Conservation (phyloP, 73 alveolate genomes). For the Diophrys sp. region DNA sequence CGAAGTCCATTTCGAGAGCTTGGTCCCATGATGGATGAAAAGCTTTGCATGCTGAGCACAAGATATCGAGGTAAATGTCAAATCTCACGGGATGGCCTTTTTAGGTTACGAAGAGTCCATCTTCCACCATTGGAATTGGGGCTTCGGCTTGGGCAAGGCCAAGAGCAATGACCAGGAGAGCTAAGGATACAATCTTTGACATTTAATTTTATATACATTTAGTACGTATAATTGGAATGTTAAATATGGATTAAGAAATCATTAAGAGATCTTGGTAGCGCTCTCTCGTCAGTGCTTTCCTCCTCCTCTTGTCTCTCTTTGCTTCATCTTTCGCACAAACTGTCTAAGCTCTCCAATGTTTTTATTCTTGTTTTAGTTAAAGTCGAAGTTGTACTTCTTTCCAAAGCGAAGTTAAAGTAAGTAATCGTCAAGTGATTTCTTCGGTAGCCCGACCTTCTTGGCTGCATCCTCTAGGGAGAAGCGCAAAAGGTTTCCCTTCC, state of each 20-base stretch:
- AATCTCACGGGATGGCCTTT: background rate
- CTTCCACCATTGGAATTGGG: background rate
- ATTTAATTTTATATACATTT: too few relatives aligned
- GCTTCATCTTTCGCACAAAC: slow-evolving; percentile 83
- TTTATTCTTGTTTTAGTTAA: slow-evolving; percentile 94
- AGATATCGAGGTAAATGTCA: background rate
- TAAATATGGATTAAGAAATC: too few relatives aligned
- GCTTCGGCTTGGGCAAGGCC: background rate
- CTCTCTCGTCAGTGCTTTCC: too few relatives aligned
- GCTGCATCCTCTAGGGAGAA: slow-evolving; percentile 91
- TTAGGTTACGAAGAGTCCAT: background rate
- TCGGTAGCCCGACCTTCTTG: slow-evolving; percentile 79
- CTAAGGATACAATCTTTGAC: too few relatives aligned
- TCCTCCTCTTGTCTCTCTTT: too few relatives aligned
- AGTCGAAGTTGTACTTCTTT: slow-evolving; percentile 90
- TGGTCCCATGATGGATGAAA: background rate
- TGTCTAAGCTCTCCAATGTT: slow-evolving; percentile 94
- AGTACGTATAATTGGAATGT: too few relatives aligned
- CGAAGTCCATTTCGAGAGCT: background rate
- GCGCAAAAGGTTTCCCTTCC: slow-evolving; percentile 8
- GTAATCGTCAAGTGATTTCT: slow-evolving; percentile 94
- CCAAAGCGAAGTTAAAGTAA: slow-evolving; percentile 76
- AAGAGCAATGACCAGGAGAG: background rate
- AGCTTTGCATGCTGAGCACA: background rate
- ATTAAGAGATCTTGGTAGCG: too few relatives aligned